These are phyloP conservation scores for Micractinium sp. DNA, from an alignment of 139 green algal species.

Conservation along the genomic window DNA sequence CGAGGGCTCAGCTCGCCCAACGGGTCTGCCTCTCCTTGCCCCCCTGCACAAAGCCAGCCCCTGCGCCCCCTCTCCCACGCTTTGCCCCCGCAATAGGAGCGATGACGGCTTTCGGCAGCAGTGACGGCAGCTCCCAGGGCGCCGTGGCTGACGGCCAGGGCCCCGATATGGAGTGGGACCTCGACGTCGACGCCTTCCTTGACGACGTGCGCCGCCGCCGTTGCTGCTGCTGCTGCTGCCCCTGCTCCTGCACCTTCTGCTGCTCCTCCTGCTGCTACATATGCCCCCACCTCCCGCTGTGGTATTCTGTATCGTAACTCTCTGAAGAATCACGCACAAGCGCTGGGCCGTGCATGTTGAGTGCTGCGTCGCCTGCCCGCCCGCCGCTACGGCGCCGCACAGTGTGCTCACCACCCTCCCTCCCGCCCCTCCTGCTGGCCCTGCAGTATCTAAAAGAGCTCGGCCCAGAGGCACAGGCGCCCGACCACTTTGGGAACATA, in stretches of 20 bases:
- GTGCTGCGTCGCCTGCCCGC: neutral
- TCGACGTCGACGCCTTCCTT: slow-evolving; percentile 34
- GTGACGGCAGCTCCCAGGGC: neutral
- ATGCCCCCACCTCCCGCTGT: too few species aligned
- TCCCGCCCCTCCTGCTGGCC: too few species aligned
- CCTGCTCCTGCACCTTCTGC: neutral
- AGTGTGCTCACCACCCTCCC: neutral
- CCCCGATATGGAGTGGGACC: slow-evolving; percentile 23
- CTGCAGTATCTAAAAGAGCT: slow-evolving; percentile 27
- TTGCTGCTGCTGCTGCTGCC: neutral
- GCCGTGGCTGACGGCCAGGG: neutral
- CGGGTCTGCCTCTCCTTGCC: too few species aligned
- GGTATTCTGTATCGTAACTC: too few species aligned
- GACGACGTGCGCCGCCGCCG: slow-evolving; percentile 25
- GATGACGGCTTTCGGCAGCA: neutral
- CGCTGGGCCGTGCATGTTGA: neutral
- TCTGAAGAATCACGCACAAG: too few species aligned
- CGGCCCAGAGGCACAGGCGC: slow-evolving; percentile 7
- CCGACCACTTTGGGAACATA: slow-evolving; percentile 33
- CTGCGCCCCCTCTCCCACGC: too few species aligned
- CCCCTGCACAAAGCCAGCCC: too few species aligned
- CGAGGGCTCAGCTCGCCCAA: too few species aligned
- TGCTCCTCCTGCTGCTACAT: too few species aligned
- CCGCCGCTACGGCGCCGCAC: neutral
- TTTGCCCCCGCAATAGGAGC: neutral